phyloP scores from a whole-genome alignment of 169 alveolate species.

The Amoebophrya sp. region DNA sequence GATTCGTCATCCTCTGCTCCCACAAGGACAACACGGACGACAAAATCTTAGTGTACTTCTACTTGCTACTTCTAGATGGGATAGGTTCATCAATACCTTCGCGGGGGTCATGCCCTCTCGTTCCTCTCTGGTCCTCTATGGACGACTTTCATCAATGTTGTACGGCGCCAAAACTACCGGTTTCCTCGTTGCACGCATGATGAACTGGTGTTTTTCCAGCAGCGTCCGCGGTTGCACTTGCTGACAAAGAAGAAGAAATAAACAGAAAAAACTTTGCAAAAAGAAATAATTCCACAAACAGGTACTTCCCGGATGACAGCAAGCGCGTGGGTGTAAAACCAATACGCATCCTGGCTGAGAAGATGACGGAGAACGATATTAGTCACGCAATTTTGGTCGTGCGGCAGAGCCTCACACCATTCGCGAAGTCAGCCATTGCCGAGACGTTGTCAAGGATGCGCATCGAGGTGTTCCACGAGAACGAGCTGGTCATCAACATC shows the following conservation, averaged over 20 bases:
- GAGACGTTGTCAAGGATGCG: constrained; percentile 36
- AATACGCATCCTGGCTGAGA: constrained; percentile 78
- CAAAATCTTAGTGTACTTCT: constrained; percentile 64
- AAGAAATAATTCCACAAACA: no score
- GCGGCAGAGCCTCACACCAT: constrained; percentile 79
- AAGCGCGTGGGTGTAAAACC: constrained; percentile 88
- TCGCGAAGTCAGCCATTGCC: constrained; percentile 61
- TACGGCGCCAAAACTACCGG: no score
- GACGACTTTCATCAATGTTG: no score
- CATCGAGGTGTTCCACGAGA: constrained; percentile 31
- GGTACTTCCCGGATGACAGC: constrained; percentile 74
- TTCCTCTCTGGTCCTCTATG: no score
- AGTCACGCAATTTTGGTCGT: constrained; percentile 84
- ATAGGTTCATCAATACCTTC: no score
- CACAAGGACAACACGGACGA: constrained; percentile 63
- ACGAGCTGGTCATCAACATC: constrained; percentile 72
- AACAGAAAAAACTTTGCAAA: no score
- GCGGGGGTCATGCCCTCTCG: no score
- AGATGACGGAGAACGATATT: constrained; percentile 82
- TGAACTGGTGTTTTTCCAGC: no score
- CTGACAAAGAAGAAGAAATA: no score
- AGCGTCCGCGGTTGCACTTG: no score
- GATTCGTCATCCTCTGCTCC: constrained; percentile 34
- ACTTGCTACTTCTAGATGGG: neutral
- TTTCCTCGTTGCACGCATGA: no score